Percentiles rank a stretch among this genome's conserved stretches.
These are phyloP conservation scores for Linum trigynum DNA, from an alignment of 345 rosid species.

Conservation along the genomic window DNA sequence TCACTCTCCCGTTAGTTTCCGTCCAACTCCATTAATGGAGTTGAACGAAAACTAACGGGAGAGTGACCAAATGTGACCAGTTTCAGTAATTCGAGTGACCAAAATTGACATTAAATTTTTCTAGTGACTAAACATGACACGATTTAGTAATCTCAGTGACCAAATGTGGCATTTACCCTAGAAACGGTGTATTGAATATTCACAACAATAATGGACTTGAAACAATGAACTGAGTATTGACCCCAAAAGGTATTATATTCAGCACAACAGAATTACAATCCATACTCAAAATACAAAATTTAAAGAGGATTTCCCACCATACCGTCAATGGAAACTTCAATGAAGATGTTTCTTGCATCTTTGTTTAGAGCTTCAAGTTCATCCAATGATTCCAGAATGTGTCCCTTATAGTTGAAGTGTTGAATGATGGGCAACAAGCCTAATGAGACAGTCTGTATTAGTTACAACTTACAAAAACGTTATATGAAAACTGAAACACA, in stretches of 20 bases:
- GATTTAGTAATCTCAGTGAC: no score
- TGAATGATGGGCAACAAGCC: conserved; percentile 89
- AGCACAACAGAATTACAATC: background rate
- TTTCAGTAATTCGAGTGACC: no score
- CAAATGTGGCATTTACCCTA: no score
- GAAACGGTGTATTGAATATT: no score
- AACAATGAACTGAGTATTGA: background rate
- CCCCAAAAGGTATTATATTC: background rate
- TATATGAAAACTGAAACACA: no score
- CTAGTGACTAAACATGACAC: no score
- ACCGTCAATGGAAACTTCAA: conserved; percentile 67
- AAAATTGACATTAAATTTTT: no score
- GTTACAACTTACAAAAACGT: background rate
- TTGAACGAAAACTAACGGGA: no score
- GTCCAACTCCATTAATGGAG: no score
- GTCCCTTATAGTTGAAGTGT: conserved; percentile 47
- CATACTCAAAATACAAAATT: background rate
- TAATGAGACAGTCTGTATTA: conserved; percentile 21
- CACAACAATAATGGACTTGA: background rate
- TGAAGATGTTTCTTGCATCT: conserved; percentile 28
- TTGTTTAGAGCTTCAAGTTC: conserved; percentile 29
- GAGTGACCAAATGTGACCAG: no score
- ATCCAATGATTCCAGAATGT: conserved; percentile 40
- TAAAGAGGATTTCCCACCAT: background rate
- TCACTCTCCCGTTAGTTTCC: no score